Percentiles rank a stretch among this genome's conserved stretches.
phyloP scores from a whole-genome alignment of 2,329 filamentous ascomycete species.

The Alternaria gansuensis region DNA sequence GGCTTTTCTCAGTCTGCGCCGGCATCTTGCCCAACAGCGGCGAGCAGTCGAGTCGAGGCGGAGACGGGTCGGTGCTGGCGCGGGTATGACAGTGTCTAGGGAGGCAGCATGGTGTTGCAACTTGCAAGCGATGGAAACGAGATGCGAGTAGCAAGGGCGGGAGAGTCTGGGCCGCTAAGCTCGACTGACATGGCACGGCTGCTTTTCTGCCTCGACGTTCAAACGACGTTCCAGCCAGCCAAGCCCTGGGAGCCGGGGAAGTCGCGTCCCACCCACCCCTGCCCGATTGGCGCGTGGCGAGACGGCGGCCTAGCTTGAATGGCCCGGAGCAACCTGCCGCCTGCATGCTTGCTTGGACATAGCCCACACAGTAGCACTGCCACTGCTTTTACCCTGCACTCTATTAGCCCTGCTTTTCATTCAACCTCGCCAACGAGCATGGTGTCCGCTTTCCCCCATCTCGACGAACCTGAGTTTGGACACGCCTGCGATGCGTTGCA shows the following conservation, averaged over 20 bases:
- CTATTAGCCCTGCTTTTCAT: too few relatives aligned
- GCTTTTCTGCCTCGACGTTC: conserved; percentile 30
- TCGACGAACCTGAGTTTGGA: conserved; percentile 42
- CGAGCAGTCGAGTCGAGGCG: conserved; percentile 26
- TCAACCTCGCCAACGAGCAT: conserved; percentile 1
- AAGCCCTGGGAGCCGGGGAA: conserved; percentile 22
- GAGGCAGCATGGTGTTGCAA: conserved; percentile 34
- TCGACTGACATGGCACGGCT: conserved; percentile 12
- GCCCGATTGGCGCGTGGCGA: conserved; percentile 3
- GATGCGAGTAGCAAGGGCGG: conserved; percentile 18
- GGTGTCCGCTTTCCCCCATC: conserved; percentile 40
- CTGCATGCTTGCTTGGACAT: background rate
- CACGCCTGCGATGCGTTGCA: conserved; percentile 37
- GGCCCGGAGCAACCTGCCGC: conserved; percentile 5
- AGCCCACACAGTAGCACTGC: background rate
- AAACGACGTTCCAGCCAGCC: conserved; percentile 28
- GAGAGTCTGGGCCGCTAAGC: conserved; percentile 32
- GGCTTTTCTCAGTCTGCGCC: conserved; percentile 74
- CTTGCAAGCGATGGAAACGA: conserved; percentile 26
- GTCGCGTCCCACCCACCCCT: conserved; percentile 6
- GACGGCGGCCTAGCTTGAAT: conserved; percentile 3
- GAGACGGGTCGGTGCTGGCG: conserved; percentile 34
- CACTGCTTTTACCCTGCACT: too few relatives aligned
- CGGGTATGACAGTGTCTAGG: conserved; percentile 29
- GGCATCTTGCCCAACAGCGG: conserved; percentile 57